Evolutionary conservation across 441 rosid genomes (phyloP).

Genomic region (Corymbia citriodora): DNA sequence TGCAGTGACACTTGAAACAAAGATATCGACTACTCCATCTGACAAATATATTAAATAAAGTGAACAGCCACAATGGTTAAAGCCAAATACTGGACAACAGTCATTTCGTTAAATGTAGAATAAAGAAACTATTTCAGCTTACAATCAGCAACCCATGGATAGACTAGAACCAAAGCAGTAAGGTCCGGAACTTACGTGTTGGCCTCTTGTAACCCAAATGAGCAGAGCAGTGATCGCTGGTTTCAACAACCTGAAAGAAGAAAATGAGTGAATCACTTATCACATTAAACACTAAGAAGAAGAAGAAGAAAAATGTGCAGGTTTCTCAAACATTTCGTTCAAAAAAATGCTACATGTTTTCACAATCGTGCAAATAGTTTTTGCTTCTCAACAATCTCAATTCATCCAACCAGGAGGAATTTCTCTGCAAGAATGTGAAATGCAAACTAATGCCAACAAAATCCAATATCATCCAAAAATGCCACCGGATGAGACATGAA

Average conservation of each 20-base stretch:
- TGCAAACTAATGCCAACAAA: not conserved
- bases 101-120: not conserved
- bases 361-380: not conserved
- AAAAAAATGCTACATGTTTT: not conserved
- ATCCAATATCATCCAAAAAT: not conserved
- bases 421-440: not conserved
- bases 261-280: not conserved
- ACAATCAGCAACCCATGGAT: not conserved
- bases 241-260: constrained; percentile 53
- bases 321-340: not conserved
- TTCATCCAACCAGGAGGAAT: not conserved
- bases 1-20: not conserved
- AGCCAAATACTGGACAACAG: not conserved
- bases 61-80: not conserved
- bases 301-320: not conserved
- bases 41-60: not conserved
- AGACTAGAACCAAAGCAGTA: not conserved
- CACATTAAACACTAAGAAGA: not conserved
- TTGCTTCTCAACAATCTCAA: not conserved
- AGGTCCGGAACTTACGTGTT: constrained; percentile 37
- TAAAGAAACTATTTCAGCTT: not conserved
- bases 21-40: not conserved
- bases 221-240: constrained; percentile 40
- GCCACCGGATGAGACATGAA: not conserved
- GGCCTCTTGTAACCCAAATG: constrained; percentile 48